Base-by-base conservation (phyloP, 768 basidiomycete species). In the Paxillus rubicundulus region DNA sequence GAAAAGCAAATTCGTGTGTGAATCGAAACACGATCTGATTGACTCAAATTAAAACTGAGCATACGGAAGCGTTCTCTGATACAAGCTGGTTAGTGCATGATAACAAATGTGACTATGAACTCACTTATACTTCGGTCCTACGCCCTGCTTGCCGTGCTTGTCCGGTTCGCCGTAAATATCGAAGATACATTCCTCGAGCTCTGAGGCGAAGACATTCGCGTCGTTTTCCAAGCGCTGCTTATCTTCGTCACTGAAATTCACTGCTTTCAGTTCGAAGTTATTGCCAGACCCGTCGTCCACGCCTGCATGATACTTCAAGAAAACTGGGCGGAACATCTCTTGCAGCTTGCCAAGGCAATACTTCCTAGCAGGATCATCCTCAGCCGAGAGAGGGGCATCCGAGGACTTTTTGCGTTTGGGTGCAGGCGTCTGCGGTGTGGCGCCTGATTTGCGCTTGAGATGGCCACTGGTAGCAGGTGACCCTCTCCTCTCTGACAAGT, bases 41-140 rank as follows among this genome's bases (percentile, higher is more conserved):
- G 85, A 74, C 79, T 87, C 63, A 96, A 72, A 72, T 96, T 96
- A 73, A 92, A 96, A 53, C 82, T 83, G 46, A 94, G 78, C 79
- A 86, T 94, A 53, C 92, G 84, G 74, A 93, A 95, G 62, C 91
- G 90, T 71, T 92, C 88, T 76, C 91, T 93, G 54, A 28, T 53
- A 36, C 42, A 60, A 14, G 41, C 54, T 18, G 50, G 18, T 63
- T 52, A 53, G 20, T 47, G 2, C 34, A 34, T 46, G 24, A 39
- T 30, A 36, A 42, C 28, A 39, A 33, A 45, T 20, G 7, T 48
- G 28, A 38, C 43, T 28, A 30, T 70, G 50, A 21, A 68, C 81
- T 45, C 64, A 91, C 91, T 92, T 93, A 74, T 93, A 93, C 63
- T 89, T 93, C 41, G 77, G 72, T 27, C 81, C 86, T 34, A 86